These are phyloP conservation scores for Chrysoporthe cubensis DNA, from an alignment of 2,329 filamentous ascomycete genomes.

Conservation along the genomic window DNA sequence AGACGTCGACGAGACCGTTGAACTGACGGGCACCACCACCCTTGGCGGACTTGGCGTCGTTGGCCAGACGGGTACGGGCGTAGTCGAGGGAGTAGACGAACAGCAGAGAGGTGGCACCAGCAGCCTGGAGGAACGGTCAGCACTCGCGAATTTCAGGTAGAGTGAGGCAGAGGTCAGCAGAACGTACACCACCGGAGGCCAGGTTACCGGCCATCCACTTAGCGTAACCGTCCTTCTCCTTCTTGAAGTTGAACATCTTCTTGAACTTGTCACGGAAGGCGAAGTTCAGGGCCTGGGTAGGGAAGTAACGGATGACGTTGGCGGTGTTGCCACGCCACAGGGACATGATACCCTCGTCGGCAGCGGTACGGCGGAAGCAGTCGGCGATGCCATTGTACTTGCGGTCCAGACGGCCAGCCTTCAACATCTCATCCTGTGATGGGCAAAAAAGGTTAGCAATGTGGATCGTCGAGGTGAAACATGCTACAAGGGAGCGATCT, in stretches of 20 bases:
- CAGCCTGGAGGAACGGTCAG: slow-evolving; percentile 60
- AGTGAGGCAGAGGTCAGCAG: slow-evolving; percentile 15
- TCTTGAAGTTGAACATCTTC: slow-evolving; percentile 99
- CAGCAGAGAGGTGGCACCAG: slow-evolving; percentile 98
- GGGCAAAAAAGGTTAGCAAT: slow-evolving; percentile 36
- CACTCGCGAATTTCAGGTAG: slow-evolving; percentile 10
- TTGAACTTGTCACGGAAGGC: slow-evolving; percentile 99
- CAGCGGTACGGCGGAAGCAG: slow-evolving; percentile 92
- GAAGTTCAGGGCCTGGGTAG: slow-evolving; percentile 99
- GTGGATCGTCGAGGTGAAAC: neutral
- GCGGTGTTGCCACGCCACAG: slow-evolving; percentile 99
- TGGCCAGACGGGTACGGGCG: slow-evolving; percentile 99
- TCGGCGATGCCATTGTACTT: slow-evolving; percentile 93
- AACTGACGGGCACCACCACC: slow-evolving; percentile 97
- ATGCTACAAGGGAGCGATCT: neutral
- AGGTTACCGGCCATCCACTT: slow-evolving; percentile 99
- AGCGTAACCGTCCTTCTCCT: slow-evolving; percentile 96
- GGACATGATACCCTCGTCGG: slow-evolving; percentile 89
- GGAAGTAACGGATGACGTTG: slow-evolving; percentile 99
- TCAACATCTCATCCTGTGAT: slow-evolving; percentile 97
- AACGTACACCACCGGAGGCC: slow-evolving; percentile 97
- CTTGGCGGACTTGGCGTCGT: slow-evolving; percentile 99
- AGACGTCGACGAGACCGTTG: slow-evolving; percentile 99
- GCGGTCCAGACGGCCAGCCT: slow-evolving; percentile 95
- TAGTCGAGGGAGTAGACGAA: slow-evolving; percentile 99